phyloP scores from a whole-genome alignment of 2,329 filamentous ascomycete species.

The Epichloe uncinata region DNA sequence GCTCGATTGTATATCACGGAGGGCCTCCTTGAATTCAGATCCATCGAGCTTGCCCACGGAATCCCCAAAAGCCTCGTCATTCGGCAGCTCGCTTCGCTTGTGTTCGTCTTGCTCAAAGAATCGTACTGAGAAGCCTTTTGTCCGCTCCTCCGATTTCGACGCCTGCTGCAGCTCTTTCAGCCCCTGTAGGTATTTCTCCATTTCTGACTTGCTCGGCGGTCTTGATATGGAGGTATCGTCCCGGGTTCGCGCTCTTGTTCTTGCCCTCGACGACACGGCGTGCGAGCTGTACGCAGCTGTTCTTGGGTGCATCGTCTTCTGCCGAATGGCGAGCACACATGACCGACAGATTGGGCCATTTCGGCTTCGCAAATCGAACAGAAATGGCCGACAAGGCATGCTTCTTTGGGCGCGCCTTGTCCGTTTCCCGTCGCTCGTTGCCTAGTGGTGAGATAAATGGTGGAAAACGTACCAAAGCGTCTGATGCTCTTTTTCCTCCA shows the following conservation, averaged over 20 bases:
- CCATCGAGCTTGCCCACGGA: constrained; percentile 24
- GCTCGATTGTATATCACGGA: constrained; percentile 25
- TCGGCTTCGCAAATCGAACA: constrained; percentile 22
- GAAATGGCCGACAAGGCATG: constrained; percentile 23
- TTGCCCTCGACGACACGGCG: constrained; percentile 11
- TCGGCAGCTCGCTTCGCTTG: constrained; percentile 23
- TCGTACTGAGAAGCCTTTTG: constrained; percentile 22
- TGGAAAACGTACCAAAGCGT: background rate
- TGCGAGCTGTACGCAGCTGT: constrained; percentile 21
- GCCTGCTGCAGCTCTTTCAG: constrained; percentile 14
- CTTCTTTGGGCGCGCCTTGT: constrained; percentile 6
- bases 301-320: constrained; percentile 15
- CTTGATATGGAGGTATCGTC: constrained; percentile 9
- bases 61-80: constrained; percentile 27
- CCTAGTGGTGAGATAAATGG: background rate
- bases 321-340: constrained; percentile 20
- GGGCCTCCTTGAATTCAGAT: constrained; percentile 21
- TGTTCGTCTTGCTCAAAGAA: constrained; percentile 35
- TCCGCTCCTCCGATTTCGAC: constrained; percentile 8
- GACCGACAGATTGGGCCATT: constrained; percentile 25
- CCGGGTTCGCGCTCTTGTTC: constrained; percentile 7
- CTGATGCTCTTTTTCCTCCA: background rate
- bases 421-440: background rate
- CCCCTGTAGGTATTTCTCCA: constrained; percentile 16
- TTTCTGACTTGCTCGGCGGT: constrained; percentile 15